Percentiles rank a stretch among this genome's conserved stretches.
Evolutionary conservation across 768 basidiomycete species (phyloP).

Genomic region (Hypsizygus marmoreus): DNA sequence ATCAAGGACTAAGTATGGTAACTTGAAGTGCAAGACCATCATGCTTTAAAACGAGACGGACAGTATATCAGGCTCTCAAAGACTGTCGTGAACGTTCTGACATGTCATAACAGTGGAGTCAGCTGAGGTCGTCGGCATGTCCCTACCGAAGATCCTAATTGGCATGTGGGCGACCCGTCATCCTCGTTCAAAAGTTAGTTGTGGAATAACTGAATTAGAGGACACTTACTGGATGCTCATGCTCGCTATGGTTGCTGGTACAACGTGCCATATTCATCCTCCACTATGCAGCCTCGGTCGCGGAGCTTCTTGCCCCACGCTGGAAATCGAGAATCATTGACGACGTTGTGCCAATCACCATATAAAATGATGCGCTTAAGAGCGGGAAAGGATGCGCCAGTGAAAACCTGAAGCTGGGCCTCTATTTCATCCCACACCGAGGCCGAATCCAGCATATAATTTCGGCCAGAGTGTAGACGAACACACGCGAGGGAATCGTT

Average conservation of each 20-base stretch:
- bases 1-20: too few species aligned
- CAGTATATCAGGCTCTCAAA: too few species aligned
- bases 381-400: not conserved
- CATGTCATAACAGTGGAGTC: too few species aligned
- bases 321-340: not conserved
- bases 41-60: too few species aligned
- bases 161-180: too few species aligned
- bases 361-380: constrained; percentile 3
- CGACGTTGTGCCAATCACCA: not conserved
- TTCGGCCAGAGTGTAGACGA: not conserved
- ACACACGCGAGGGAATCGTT: constrained; percentile 7
- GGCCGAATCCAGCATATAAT: constrained; percentile 2
- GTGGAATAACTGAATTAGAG: too few species aligned
- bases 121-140: too few species aligned
- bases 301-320: too few species aligned
- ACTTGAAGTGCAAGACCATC: too few species aligned
- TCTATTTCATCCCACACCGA: not conserved
- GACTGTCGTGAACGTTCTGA: too few species aligned
- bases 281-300: not conserved
- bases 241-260: not conserved
- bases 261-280: constrained; percentile 3
- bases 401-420: not conserved
- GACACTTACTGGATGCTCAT: not conserved
- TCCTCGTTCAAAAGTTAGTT: too few species aligned
- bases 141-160: too few species aligned